phyloP scores from a whole-genome alignment of 202 grass and related monocot species.

The Musa balbisiana region DNA sequence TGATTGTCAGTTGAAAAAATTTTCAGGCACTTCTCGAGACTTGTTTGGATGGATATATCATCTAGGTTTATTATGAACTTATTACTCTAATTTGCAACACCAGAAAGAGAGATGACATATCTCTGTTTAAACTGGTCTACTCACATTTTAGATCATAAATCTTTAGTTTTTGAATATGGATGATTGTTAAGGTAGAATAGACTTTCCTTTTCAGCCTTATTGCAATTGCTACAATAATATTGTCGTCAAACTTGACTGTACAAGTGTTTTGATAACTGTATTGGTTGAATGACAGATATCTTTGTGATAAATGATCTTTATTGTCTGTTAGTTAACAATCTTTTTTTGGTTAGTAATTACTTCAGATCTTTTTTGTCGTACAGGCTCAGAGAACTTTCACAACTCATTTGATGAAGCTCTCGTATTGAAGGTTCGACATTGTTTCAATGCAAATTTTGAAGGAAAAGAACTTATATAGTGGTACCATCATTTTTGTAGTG shows the following conservation, averaged over 20 bases:
- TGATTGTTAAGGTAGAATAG: neutral
- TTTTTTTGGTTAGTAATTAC: constrained; percentile 1
- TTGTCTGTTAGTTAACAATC: constrained; percentile 20
- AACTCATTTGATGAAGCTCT: constrained; percentile 70
- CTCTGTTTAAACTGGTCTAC: too few relatives aligned
- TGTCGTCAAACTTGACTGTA: too few relatives aligned
- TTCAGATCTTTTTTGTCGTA: constrained; percentile 15
- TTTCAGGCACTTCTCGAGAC: too few relatives aligned
- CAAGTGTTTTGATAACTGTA: neutral
- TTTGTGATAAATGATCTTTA: constrained; percentile 12
- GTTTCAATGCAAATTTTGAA: neutral
- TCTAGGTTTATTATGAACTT: too few relatives aligned
- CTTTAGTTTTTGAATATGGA: neutral
- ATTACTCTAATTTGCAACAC: too few relatives aligned
- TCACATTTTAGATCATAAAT: too few relatives aligned
- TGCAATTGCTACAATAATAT: too few relatives aligned
- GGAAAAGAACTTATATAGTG: constrained; percentile 3
- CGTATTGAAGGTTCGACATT: constrained; percentile 52
- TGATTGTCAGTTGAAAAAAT: too few relatives aligned
- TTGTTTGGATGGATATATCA: too few relatives aligned
- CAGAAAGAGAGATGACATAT: too few relatives aligned
- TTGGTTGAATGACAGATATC: neutral
- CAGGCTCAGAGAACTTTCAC: constrained; percentile 56
- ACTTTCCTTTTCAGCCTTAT: too few relatives aligned
- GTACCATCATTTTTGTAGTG: neutral